Evolutionary conservation across 139 green algal genomes (phyloP).

Genomic region (Medakamo hakoo): DNA sequence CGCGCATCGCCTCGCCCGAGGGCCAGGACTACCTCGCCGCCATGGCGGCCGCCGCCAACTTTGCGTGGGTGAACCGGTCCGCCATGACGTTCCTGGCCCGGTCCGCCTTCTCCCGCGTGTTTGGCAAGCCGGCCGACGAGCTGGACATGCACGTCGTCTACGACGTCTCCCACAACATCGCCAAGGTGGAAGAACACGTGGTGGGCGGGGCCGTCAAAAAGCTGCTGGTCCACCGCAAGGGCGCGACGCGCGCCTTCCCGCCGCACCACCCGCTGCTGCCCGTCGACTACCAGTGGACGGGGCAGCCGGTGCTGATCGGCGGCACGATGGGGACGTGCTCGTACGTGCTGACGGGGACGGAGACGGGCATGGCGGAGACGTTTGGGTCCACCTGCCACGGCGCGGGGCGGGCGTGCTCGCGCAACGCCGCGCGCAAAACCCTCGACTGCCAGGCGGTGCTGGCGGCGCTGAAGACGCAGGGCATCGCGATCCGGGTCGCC

Average conservation of each 20-base stretch:
- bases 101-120: conserved; percentile 69
- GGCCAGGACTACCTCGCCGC: conserved; percentile 71
- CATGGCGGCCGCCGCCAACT: conserved; percentile 84
- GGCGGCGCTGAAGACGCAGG: conserved; percentile 60
- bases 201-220: conserved; percentile 53
- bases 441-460: conserved; percentile 67
- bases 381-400: conserved; percentile 77
- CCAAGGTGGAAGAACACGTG: conserved; percentile 79
- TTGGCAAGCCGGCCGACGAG: conserved; percentile 54
- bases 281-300: conserved; percentile 74
- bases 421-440: conserved; percentile 53
- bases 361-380: conserved; percentile 62
- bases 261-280: conserved; percentile 79
- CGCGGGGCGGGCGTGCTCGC: conserved; percentile 46
- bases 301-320: conserved; percentile 77
- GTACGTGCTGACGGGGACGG: conserved; percentile 79
- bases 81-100: conserved; percentile 73
- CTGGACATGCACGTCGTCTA: conserved; percentile 90
- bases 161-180: conserved; percentile 84
- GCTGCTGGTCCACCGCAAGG: conserved; percentile 82
- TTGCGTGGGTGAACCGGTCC: conserved; percentile 77
- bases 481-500: conserved; percentile 54
- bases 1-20: conserved; percentile 52
- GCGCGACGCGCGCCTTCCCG: conserved; percentile 69
- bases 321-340: conserved; percentile 80